Conservation (phyloP, 305 asterid genomes). For the Ruellia speciosa region DNA sequence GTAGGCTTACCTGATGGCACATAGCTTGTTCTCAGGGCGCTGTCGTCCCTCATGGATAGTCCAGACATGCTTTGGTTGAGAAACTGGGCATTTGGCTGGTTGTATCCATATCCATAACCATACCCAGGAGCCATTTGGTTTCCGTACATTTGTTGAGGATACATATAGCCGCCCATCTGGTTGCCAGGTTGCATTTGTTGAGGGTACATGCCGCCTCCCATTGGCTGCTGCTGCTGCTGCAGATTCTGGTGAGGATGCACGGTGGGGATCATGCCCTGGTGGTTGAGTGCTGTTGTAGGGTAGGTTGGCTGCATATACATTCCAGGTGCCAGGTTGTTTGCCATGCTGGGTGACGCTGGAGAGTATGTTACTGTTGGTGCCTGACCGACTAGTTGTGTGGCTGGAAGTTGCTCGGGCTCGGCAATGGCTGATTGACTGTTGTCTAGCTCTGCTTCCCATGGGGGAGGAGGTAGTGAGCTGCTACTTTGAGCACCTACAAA, state of each 20-base stretch:
- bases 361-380: conserved; percentile 28
- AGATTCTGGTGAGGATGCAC: conserved; percentile 7
- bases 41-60: conserved; percentile 51
- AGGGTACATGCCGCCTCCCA: conserved; percentile 34
- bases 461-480: conserved; percentile 61
- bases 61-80: conserved; percentile 56
- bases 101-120: conserved; percentile 29
- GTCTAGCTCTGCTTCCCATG: conserved; percentile 66
- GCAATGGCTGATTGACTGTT: conserved; percentile 27
- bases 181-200: conserved; percentile 36
- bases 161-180: conserved; percentile 48
- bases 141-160: conserved; percentile 56
- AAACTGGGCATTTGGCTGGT: conserved; percentile 47
- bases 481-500: conserved; percentile 37
- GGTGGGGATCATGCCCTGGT: too few species aligned
- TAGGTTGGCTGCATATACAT: conserved; percentile 40
- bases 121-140: conserved; percentile 36
- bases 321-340: conserved; percentile 33
- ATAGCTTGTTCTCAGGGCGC: conserved; percentile 26
- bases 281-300: background rate
- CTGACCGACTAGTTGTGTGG: conserved; percentile 15
- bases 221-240: conserved; percentile 23
- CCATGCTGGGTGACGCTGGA: conserved; percentile 30
- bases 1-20: conserved; percentile 51
- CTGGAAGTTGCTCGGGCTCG: conserved; percentile 32